These are phyloP conservation scores for Curvularia verruculosa DNA, from an alignment of 2,329 filamentous ascomycete species.

Conservation along the genomic window DNA sequence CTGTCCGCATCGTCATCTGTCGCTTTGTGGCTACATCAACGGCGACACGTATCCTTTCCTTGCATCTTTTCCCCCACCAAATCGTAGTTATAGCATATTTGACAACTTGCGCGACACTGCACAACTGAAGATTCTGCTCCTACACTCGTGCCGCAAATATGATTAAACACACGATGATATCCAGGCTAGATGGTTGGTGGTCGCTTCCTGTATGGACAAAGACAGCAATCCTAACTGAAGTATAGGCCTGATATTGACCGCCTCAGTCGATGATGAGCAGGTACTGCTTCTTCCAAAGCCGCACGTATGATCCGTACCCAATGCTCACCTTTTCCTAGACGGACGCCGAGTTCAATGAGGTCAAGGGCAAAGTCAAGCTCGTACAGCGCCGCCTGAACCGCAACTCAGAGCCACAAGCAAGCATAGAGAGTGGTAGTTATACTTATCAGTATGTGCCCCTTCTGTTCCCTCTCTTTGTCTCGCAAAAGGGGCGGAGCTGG, in stretches of 20 bases:
- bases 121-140: not conserved
- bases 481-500: not conserved
- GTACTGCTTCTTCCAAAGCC: conserved; percentile 48
- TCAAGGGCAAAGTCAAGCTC: conserved; percentile 89
- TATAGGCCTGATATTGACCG: conserved; percentile 88
- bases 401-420: conserved; percentile 88
- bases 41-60: conserved; percentile 42
- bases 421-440: conserved; percentile 83
- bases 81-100: not conserved
- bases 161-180: conserved; percentile 94
- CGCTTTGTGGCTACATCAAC: conserved; percentile 20
- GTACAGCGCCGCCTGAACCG: conserved; percentile 86
- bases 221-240: conserved; percentile 24
- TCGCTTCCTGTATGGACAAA: conserved; percentile 8
- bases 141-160: conserved; percentile 53
- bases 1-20: conserved; percentile 33
- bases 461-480: not conserved
- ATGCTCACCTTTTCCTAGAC: conserved; percentile 53
- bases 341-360: conserved; percentile 78
- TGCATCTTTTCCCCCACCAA: conserved; percentile 1
- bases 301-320: conserved; percentile 5
- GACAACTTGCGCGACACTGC: not conserved
- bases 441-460: conserved; percentile 75
- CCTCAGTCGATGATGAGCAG: conserved; percentile 90
- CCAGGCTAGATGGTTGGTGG: conserved; percentile 79